A percentile compares a stretch with the other conserved stretches of the same genome.
Evolutionary conservation across 257 asterid species (phyloP).

Genomic region (Linaria vulgaris): DNA sequence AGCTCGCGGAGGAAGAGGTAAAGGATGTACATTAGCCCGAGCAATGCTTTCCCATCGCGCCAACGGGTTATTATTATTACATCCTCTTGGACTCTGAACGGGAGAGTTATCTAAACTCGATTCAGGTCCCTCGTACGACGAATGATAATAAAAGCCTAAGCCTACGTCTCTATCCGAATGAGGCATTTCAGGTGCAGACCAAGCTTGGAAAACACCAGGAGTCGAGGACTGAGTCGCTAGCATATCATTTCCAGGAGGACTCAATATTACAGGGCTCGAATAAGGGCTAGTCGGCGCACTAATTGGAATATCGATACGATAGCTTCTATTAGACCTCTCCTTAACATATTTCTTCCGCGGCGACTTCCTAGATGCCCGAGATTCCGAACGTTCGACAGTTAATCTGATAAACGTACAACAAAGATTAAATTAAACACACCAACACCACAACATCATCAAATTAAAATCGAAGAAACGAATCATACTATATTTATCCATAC

Average conservation of each 20-base stretch:
- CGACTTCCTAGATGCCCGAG: constrained; percentile 34
- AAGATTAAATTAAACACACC: constrained; percentile 1
- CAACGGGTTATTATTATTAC: constrained; percentile 24
- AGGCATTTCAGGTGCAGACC: constrained; percentile 73
- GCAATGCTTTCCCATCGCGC: constrained; percentile 43
- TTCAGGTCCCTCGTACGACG: constrained; percentile 35
- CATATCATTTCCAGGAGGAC: constrained; percentile 46
- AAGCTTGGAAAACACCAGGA: constrained; percentile 52
- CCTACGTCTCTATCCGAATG: constrained; percentile 32
- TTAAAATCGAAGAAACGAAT: no score
- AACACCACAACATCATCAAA: neutral
- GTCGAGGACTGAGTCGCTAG: constrained; percentile 31
- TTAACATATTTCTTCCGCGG: constrained; percentile 28
- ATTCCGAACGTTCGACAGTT: constrained; percentile 33
- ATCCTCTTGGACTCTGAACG: constrained; percentile 47
- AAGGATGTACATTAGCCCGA: constrained; percentile 62
- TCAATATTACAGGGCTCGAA: constrained; percentile 50
- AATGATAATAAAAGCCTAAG: constrained; percentile 33
- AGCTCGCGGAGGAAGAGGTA: constrained; percentile 83
- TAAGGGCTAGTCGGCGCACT: constrained; percentile 79
- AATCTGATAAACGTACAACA: constrained; percentile 29
- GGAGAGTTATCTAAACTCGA: constrained; percentile 52
- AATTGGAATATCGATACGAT: constrained; percentile 31
- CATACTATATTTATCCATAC: constrained; percentile 9
- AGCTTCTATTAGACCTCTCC: constrained; percentile 22